Evolutionary conservation across 2,329 filamentous ascomycete species (phyloP), one percentile per base, ranked within the genome.

Genomic region (Talaromyces sp.): DNA sequence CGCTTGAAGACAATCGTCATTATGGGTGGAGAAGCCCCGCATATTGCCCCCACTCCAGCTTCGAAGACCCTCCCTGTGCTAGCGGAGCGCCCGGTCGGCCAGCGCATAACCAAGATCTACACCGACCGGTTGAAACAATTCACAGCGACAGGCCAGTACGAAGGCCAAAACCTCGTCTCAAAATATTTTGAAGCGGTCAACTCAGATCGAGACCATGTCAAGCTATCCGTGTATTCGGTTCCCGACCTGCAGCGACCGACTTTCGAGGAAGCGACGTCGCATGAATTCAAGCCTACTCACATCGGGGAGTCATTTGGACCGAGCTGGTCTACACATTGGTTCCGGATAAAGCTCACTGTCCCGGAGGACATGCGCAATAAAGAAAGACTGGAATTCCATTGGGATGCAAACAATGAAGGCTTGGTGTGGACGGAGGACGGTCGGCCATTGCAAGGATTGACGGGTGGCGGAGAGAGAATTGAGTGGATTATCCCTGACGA

Each of bases 291-390:
- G 47, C 82, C 86, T 44, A 89, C 92, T 8, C 78, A 83, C 16
- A 85, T 91, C 49, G 92, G 93, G 54, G 82, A 88, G 52, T 85
- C 80, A 6, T 97, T 97, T 64, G 94, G 94, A 0, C 94, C 94
- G 2, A 94, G 91, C 32, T 99, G 94, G 94, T 89, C 91, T 1
- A 99, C 94, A 8, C 94, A 97, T 73, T 99, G 94, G 94, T 96
- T 99, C 82, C 90, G 86, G 64, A 84, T 97, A 51, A 78, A 87
- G 51, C 77, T 99, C 57, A 90, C 84, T 4, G 82, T 97, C 13
- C 93, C 94, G 7, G 69, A 84, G 50, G 77, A 90, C 11, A 82
- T 97, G 65, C 77, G 74, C 22, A 77, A 91, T 58, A 90, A 94
- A 65, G 85, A 92, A 62, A 86, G 89, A 42, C 81, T 99, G n/a